A percentile compares a stretch with the other conserved stretches of the same genome.
These are phyloP conservation scores for Herpetomonas samuelpessoai DNA, from an alignment of 208 protist genomes.

Conservation along the genomic window DNA sequence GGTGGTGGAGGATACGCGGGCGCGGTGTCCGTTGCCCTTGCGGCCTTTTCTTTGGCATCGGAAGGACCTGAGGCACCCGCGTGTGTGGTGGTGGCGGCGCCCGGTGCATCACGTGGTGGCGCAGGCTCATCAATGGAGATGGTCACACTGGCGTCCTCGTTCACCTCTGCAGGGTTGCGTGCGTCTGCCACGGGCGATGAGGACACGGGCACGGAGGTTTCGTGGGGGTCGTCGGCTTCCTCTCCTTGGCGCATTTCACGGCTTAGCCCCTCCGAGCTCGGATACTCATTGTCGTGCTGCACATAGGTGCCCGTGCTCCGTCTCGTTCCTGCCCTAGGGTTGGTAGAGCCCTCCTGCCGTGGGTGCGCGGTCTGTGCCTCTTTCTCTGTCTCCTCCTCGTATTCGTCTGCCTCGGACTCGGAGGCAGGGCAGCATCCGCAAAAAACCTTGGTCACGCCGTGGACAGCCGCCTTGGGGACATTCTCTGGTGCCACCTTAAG, in stretches of 20 bases:
- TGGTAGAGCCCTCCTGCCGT: too few relatives aligned
- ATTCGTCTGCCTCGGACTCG: constrained; percentile 11
- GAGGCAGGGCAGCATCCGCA: constrained; percentile 32
- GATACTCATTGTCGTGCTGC: neutral
- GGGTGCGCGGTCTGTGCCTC: too few relatives aligned
- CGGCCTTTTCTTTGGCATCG: too few relatives aligned
- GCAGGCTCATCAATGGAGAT: neutral
- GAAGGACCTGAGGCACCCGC: too few relatives aligned
- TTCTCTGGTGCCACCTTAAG: constrained; percentile 28
- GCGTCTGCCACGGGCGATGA: neutral
- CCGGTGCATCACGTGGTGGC: too few relatives aligned
- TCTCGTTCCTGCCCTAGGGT: too few relatives aligned
- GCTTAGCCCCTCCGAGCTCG: neutral
- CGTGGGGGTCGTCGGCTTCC: constrained; percentile 1
- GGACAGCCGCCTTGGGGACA: constrained; percentile 24
- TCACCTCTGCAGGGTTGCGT: neutral
- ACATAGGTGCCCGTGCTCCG: neutral
- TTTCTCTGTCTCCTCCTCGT: constrained; percentile 11
- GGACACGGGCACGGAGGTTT: neutral
- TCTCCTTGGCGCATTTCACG: neutral
- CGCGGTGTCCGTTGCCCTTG: neutral
- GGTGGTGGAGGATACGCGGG: neutral
- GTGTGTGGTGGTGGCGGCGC: neutral
- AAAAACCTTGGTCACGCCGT: constrained; percentile 27
- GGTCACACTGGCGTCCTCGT: neutral